Evolutionary conservation across 495 filamentous ascomycete genomes (phyloP).

Genomic region (Aspergillus coremiiformis): DNA sequence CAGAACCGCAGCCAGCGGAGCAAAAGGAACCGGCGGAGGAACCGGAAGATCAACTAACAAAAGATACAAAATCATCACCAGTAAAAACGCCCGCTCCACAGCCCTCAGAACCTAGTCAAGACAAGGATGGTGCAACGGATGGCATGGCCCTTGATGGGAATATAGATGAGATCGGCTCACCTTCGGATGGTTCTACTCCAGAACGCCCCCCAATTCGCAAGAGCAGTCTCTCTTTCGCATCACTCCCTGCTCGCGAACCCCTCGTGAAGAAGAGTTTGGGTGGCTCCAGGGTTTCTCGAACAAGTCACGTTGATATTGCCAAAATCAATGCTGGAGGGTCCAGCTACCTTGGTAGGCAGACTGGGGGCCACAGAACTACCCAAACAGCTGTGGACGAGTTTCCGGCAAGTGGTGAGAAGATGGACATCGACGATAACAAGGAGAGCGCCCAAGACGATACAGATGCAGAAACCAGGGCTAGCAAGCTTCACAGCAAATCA

Average conservation of each 20-base stretch:
- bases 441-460: constrained; percentile 25
- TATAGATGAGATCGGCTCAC: constrained; percentile 50
- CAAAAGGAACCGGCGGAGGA: background rate
- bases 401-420: constrained; percentile 41
- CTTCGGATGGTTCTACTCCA: constrained; percentile 56
- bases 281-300: constrained; percentile 62
- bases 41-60: background rate
- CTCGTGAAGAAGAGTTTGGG: constrained; percentile 73
- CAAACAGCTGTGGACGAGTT: constrained; percentile 29
- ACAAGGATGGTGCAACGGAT: constrained; percentile 34
- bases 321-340: constrained; percentile 36
- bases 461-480: constrained; percentile 28
- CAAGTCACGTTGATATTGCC: constrained; percentile 68
- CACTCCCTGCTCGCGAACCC: constrained; percentile 84
- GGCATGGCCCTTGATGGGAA: constrained; percentile 41
- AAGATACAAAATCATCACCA: constrained; percentile 13
- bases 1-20: constrained; percentile 13
- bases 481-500: constrained; percentile 69
- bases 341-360: constrained; percentile 53
- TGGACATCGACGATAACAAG: constrained; percentile 54
- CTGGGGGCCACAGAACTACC: constrained; percentile 33
- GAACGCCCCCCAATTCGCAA: constrained; percentile 66
- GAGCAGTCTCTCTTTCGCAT: constrained; percentile 89
- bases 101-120: constrained; percentile 12
- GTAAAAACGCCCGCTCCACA: constrained; percentile 14